These are phyloP conservation scores for Saccharum spontaneum DNA, from an alignment of 176 grass and related monocot genomes.

Conservation along the genomic window DNA sequence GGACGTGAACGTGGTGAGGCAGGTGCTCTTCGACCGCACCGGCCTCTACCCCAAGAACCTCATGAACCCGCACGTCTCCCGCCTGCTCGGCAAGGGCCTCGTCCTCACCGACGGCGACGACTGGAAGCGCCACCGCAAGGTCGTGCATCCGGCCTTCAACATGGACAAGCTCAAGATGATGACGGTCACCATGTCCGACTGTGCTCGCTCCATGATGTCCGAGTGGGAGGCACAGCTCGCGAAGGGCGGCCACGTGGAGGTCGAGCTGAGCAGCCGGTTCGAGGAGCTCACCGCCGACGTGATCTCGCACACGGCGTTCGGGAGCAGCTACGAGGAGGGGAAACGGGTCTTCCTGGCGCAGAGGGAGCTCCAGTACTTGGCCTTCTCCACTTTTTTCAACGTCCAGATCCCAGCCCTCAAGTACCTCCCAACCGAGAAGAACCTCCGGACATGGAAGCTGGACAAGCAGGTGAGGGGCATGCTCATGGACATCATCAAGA, in stretches of 20 bases:
- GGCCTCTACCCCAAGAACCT: slow-evolving; percentile 38
- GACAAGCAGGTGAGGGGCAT: slow-evolving; percentile 10
- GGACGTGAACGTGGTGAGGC: slow-evolving; percentile 35
- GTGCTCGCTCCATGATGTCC: slow-evolving; percentile 34
- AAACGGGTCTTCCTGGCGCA: neutral
- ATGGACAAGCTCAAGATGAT: neutral
- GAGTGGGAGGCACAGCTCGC: slow-evolving; percentile 23
- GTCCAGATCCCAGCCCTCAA: slow-evolving; percentile 8
- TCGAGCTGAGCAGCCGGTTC: neutral
- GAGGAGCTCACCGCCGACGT: neutral
- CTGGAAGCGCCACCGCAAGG: neutral
- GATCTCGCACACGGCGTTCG: neutral
- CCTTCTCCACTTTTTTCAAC: neutral
- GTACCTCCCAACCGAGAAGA: slow-evolving; percentile 26
- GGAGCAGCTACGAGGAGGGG: neutral
- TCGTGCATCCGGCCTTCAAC: neutral
- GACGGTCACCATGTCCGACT: slow-evolving; percentile 20
- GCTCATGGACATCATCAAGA: slow-evolving; percentile 9
- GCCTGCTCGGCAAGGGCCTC: neutral
- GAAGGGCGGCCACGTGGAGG: neutral
- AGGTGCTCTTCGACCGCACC: slow-evolving; percentile 33
- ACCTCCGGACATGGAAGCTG: slow-evolving; percentile 12
- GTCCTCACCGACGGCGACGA: neutral
- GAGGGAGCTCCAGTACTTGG: slow-evolving; percentile 20
- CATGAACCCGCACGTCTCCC: neutral